Evolutionary conservation across 768 basidiomycete genomes (phyloP).

Genomic region (Tulasnella sp.): DNA sequence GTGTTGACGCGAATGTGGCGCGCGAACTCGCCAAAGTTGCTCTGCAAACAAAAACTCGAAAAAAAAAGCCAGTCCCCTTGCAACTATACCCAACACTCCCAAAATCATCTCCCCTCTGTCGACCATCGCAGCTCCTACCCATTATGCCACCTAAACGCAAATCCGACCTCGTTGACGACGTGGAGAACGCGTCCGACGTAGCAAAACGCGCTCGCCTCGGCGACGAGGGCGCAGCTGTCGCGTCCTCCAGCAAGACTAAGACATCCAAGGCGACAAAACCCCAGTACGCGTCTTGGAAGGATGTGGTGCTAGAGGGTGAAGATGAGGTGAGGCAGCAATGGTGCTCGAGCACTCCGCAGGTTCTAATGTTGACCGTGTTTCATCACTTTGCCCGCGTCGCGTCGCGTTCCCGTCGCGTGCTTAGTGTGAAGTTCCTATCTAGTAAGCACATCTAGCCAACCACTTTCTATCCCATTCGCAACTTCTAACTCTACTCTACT

Average conservation of each 20-base stretch:
- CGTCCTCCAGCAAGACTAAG: slow-evolving; percentile 36
- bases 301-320: slow-evolving; percentile 45
- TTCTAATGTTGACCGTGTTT: neutral
- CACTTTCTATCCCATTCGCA: neutral
- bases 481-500: neutral
- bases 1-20: no score
- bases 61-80: neutral
- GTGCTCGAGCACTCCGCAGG: neutral
- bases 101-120: neutral
- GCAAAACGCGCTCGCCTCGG: neutral
- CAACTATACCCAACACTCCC: neutral
- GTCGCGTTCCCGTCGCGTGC: neutral
- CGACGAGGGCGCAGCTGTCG: slow-evolving; percentile 32
- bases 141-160: slow-evolving; percentile 47
- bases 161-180: slow-evolving; percentile 37
- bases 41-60: no score
- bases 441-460: slow-evolving; percentile 34
- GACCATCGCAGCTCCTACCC: neutral
- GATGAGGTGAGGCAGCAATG: slow-evolving; percentile 40
- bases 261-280: slow-evolving; percentile 30
- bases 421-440: slow-evolving; percentile 39
- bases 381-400: neutral
- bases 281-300: slow-evolving; percentile 32
- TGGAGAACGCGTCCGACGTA: slow-evolving; percentile 26
- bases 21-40: no score